Percentiles rank a stretch among this genome's conserved stretches.
phyloP scores from a whole-genome alignment of 805 yeast species.

The Saccharomycopsis sp. region DNA sequence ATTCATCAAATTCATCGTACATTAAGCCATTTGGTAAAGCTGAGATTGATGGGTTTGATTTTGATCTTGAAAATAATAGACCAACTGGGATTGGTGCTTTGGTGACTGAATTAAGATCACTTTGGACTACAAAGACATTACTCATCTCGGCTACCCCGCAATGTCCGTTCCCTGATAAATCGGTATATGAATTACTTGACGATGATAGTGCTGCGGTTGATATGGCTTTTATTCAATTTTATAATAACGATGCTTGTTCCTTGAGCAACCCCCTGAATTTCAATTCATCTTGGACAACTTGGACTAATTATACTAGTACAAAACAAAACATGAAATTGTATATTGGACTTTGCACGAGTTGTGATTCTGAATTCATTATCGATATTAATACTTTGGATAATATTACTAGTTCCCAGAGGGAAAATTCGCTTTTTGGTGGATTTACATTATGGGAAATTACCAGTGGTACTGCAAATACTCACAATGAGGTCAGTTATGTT shows the following conservation, averaged over 20 bases:
- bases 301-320: slow-evolving; percentile 41
- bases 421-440: slow-evolving; percentile 13
- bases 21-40: slow-evolving; percentile 38
- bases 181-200: slow-evolving; percentile 40
- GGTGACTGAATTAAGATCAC: slow-evolving; percentile 40
- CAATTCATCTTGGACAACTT: slow-evolving; percentile 36
- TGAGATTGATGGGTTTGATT: slow-evolving; percentile 85
- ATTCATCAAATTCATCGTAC: slow-evolving; percentile 38
- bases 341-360: slow-evolving; percentile 53
- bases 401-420: slow-evolving; percentile 2
- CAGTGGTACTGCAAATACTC: slow-evolving; percentile 5
- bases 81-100: slow-evolving; percentile 59
- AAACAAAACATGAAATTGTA: slow-evolving; percentile 46
- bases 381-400: slow-evolving; percentile 24
- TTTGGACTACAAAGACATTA: slow-evolving; percentile 40
- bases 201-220: slow-evolving; percentile 53
- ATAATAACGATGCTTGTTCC: slow-evolving; percentile 54
- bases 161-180: slow-evolving; percentile 64
- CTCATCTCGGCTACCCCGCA: slow-evolving; percentile 75
- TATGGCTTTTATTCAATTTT: slow-evolving; percentile 65
- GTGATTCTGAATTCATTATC: slow-evolving; percentile 54
- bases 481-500: slow-evolving; percentile 11
- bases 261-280: slow-evolving; percentile 33
- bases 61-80: slow-evolving; percentile 69
- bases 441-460: slow-evolving; percentile 18